Evolutionary conservation across 441 rosid species (phyloP).

Genomic region (Kokia cookei): DNA sequence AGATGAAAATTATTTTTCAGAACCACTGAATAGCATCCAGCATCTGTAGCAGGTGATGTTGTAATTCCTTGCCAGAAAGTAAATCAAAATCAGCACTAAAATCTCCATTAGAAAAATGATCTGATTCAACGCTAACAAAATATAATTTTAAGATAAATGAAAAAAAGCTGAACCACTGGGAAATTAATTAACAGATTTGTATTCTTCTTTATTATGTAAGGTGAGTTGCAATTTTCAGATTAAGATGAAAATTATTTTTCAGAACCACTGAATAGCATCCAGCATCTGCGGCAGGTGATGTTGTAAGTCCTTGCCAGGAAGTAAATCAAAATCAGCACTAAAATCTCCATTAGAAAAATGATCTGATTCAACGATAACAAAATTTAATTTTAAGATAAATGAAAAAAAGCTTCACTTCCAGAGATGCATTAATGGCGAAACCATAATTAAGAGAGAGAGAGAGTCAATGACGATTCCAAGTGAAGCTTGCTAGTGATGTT

Average conservation of each 20-base stretch:
- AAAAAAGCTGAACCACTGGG: neutral
- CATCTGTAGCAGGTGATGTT: neutral
- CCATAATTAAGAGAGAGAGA: constrained; percentile 57
- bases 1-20: neutral
- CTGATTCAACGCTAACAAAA: neutral
- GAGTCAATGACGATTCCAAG: constrained; percentile 34
- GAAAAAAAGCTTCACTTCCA: too few relatives aligned
- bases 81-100: neutral
- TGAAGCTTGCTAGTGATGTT: too few relatives aligned
- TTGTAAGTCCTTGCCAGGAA: too few relatives aligned
- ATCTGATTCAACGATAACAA: neutral
- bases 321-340: neutral
- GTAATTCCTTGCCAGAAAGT: too few relatives aligned
- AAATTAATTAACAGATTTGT: neutral
- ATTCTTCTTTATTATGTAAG: neutral
- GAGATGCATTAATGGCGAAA: too few relatives aligned
- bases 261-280: neutral
- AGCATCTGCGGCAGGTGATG: neutral
- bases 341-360: neutral
- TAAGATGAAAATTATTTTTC: neutral
- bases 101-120: neutral
- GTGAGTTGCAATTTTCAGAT: neutral
- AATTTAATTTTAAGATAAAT: too few relatives aligned
- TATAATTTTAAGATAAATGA: too few relatives aligned
- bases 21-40: neutral